phyloP scores from a whole-genome alignment of 345 rosid genomes.

The Lenwebbia sp. region DNA sequence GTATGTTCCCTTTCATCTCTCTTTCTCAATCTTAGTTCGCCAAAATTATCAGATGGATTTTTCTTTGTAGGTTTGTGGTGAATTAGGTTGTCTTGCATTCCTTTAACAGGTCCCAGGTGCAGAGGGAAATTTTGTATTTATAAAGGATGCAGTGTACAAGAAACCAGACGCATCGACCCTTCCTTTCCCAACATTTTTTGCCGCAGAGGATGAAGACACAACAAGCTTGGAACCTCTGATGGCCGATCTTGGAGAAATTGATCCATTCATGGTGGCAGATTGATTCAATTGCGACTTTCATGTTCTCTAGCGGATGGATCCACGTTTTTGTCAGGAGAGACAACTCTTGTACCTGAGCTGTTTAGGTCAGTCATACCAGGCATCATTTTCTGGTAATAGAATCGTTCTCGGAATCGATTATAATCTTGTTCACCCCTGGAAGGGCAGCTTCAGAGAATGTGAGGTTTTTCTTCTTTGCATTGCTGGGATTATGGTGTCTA shows the following conservation, averaged over 20 bases:
- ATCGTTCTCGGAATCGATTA: neutral
- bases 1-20: slow-evolving; percentile 29
- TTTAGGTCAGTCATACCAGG: neutral
- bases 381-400: neutral
- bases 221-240: slow-evolving; percentile 36
- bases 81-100: neutral
- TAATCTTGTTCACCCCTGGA: neutral
- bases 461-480: neutral
- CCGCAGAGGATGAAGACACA: slow-evolving; percentile 47
- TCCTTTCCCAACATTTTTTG: slow-evolving; percentile 85
- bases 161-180: slow-evolving; percentile 64
- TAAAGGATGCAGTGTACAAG: slow-evolving; percentile 73
- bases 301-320: neutral
- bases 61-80: neutral
- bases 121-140: slow-evolving; percentile 77
- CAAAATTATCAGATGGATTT: neutral
- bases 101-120: slow-evolving; percentile 77
- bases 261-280: slow-evolving; percentile 80
- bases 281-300: slow-evolving; percentile 2
- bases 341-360: neutral
- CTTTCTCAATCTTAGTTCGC: neutral
- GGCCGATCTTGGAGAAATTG: slow-evolving; percentile 80
- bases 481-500: neutral
- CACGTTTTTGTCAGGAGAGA: neutral
- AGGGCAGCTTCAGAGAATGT: neutral